Conservation (phyloP, 352 stramenopile species). For the Thraustotheca clavata region DNA sequence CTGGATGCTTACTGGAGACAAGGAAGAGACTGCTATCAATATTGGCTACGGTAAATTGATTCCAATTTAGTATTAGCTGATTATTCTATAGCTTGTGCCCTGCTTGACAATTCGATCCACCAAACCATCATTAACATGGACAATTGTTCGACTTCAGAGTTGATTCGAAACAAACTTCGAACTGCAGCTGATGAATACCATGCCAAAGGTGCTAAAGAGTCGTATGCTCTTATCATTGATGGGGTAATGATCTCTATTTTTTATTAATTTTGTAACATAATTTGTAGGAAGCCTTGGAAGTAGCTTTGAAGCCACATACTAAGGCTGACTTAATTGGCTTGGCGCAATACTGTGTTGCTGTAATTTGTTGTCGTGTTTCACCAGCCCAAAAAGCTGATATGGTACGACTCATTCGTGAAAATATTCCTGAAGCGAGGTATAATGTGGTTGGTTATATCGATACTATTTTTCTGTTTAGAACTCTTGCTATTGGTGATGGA, state of each 20-base stretch:
- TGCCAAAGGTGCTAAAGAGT: constrained; percentile 34
- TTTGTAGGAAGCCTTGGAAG: constrained; percentile 42
- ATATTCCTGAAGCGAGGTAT: constrained; percentile 37
- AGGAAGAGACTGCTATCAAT: constrained; percentile 84
- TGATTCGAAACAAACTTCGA: constrained; percentile 48
- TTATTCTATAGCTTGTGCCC: constrained; percentile 39
- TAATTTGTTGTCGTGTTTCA: constrained; percentile 82
- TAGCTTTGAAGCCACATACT: constrained; percentile 39
- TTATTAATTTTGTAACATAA: background rate
- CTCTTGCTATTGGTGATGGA: constrained; percentile 88
- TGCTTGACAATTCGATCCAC: constrained; percentile 79
- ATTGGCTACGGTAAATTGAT: constrained; percentile 82
- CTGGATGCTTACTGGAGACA: constrained; percentile 85
- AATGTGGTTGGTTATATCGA: background rate
- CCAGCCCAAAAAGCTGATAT: constrained; percentile 81
- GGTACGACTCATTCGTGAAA: constrained; percentile 54
- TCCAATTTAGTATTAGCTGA: background rate
- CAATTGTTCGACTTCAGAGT: constrained; percentile 53
- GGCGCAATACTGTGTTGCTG: constrained; percentile 51
- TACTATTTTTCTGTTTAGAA: constrained; percentile 12
- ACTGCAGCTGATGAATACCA: constrained; percentile 39
- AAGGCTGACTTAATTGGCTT: constrained; percentile 55
- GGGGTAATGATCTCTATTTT: constrained; percentile 20
- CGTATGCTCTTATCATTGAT: constrained; percentile 56
- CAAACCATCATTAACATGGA: constrained; percentile 67